Percentiles rank a stretch among this genome's conserved stretches.
Evolutionary conservation across 495 filamentous ascomycete species (phyloP).

Genomic region (Penicillium goetzii): DNA sequence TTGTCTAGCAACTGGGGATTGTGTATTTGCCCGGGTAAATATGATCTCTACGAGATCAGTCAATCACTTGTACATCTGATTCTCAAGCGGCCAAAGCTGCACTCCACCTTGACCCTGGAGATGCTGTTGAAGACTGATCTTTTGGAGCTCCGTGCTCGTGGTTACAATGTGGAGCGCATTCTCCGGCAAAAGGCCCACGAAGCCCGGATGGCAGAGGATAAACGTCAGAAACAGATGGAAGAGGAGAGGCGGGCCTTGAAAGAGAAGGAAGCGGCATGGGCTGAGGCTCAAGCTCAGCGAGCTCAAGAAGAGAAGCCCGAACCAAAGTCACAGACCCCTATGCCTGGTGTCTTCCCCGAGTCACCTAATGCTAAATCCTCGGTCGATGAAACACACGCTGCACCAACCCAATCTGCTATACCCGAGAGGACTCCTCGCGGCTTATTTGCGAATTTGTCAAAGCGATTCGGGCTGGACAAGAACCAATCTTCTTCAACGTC

Average conservation of each 20-base stretch:
- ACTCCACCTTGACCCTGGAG: conserved; percentile 84
- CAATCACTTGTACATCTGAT: conserved; percentile 78
- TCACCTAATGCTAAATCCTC: conserved; percentile 54
- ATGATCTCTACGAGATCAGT: conserved; percentile 87
- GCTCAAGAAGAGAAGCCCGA: conserved; percentile 35
- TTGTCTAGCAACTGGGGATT: conserved; percentile 51
- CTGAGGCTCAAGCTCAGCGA: conserved; percentile 39
- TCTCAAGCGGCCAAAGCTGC: conserved; percentile 79
- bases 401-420: conserved; percentile 23
- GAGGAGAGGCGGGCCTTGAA: conserved; percentile 68
- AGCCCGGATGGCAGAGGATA: conserved; percentile 80
- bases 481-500: conserved; percentile 30
- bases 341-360: conserved; percentile 72
- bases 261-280: conserved; percentile 63
- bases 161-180: conserved; percentile 94
- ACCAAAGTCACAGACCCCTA: conserved; percentile 43
- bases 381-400: conserved; percentile 28
- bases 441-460: conserved; percentile 67
- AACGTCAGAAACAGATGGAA: conserved; percentile 74
- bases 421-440: conserved; percentile 50
- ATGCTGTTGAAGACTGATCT: conserved; percentile 84
- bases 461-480: conserved; percentile 65
- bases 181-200: conserved; percentile 82
- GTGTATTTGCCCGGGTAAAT: conserved; percentile 62
- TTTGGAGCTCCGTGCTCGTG: conserved; percentile 73